These are phyloP conservation scores for Mucor plumbeus DNA, from an alignment of 371 early-diverging fungal species.

Conservation along the genomic window DNA sequence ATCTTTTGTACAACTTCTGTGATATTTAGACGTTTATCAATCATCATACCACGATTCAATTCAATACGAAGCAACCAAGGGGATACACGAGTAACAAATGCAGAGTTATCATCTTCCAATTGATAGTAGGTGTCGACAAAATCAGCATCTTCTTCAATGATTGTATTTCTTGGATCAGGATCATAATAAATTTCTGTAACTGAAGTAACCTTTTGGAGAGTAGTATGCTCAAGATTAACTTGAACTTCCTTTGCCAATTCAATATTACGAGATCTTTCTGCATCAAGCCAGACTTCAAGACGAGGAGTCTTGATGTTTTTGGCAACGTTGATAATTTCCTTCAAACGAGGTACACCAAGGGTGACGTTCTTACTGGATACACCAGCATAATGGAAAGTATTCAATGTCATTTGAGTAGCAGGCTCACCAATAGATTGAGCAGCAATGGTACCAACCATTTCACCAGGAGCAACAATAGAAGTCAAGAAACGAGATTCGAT, in stretches of 20 bases:
- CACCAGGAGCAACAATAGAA: conserved; percentile 94
- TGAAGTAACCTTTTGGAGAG: conserved; percentile 83
- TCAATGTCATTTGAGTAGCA: conserved; percentile 99
- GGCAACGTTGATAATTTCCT: conserved; percentile 99
- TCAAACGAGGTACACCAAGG: conserved; percentile 99
- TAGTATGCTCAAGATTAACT: conserved; percentile 92
- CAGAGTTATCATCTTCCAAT: conserved; percentile 78
- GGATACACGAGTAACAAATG: conserved; percentile 68
- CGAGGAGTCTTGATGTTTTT: conserved; percentile 98
- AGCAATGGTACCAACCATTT: conserved; percentile 99
- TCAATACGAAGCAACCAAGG: conserved; percentile 97
- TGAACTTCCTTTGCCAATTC: conserved; percentile 93
- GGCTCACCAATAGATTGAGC: conserved; percentile 99
- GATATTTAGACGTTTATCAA: conserved; percentile 93
- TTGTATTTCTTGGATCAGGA: conserved; percentile 87
- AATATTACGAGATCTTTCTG: conserved; percentile 77
- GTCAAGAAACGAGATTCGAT: conserved; percentile 90
- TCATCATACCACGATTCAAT: conserved; percentile 86
- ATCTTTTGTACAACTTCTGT: conserved; percentile 76
- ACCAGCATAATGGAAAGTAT: conserved; percentile 99
- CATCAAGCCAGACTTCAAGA: conserved; percentile 85
- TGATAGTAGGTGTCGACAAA: conserved; percentile 92
- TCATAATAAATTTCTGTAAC: conserved; percentile 97
- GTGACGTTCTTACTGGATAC: conserved; percentile 98
- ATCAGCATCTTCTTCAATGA: conserved; percentile 93